Base-by-base conservation (phyloP, 768 basidiomycete genomes). In the Coprinellus aureogranulatus region DNA sequence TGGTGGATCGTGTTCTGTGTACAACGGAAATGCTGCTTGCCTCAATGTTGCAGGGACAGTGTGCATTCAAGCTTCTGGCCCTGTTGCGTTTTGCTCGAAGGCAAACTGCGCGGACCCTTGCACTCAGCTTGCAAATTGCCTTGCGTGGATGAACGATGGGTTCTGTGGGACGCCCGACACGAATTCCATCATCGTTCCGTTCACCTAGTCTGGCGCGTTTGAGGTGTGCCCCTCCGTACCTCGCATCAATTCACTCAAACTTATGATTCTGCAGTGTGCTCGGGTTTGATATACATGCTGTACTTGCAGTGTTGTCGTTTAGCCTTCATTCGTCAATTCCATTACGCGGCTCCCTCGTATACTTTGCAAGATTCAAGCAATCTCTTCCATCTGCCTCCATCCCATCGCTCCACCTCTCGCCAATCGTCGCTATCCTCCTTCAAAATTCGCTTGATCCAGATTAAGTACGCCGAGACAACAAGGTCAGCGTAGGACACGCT, bases 381-480 rank as follows among this genome's bases (percentile, higher is more conserved):
- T n/a, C 18, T 44, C 20, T n/a, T 68, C 81, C 78, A 81, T 34
- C 72, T 65, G 16, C 77, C 79, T 16, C 64, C 70, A 51, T 78
- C 66, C 75, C 72, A 77, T 25, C 59, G 66, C 41, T 58, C 59
- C 16, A 82, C 57, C n/a, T 72, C 68, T 45, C 68, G 71, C 79
- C 79, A 82, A 52, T 76, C 70, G 41, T 68, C 60, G 41, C 75
- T 75, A 12, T 79, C 71, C 54, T 69, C 67, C 8, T 75, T 75
- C 47, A 67, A 68, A 1, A 74, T 34, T 12, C 60, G 61, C 60
- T 68, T 76, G 9, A 70, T 53, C 67, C 69, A 77, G 0, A 64
- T 25, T 8, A 77, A 53, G 41, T 65, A 64, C 2, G 61, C 58
- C 2, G 65, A 77, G 23, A 80, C 58, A 2, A 70, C 67, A 27